These are phyloP conservation scores for Penicilliopsis zonata DNA, from an alignment of 495 filamentous ascomycete genomes.

Conservation along the genomic window DNA sequence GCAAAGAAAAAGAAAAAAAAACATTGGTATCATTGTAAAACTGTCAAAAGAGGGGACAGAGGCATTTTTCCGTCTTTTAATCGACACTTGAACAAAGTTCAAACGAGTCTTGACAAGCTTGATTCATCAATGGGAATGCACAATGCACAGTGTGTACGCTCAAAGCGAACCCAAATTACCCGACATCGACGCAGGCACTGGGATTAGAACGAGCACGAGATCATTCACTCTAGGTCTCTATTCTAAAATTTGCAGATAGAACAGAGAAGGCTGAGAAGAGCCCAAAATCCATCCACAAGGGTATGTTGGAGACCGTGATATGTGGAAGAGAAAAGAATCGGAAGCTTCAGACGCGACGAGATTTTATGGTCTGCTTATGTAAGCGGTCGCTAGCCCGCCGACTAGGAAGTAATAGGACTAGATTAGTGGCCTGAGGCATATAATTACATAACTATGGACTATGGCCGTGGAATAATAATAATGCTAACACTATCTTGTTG, in stretches of 20 bases:
- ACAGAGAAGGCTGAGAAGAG: constrained; percentile 4
- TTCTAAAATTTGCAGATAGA: constrained; percentile 30
- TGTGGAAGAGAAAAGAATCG: constrained; percentile 16
- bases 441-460: too few relatives aligned
- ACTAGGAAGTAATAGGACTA: too few relatives aligned
- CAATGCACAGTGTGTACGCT: too few relatives aligned
- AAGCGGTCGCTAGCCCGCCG: too few relatives aligned
- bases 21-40: constrained; percentile 1
- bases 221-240: constrained; percentile 33
- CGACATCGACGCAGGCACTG: constrained; percentile 18
- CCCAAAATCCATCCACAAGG: constrained; percentile 23
- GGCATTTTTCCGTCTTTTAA: too few relatives aligned
- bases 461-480: too few relatives aligned
- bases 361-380: constrained; percentile 10
- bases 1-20: neutral
- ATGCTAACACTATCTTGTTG: too few relatives aligned
- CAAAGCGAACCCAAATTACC: constrained; percentile 35
- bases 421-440: too few relatives aligned
- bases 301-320: constrained; percentile 35
- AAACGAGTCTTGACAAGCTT: too few relatives aligned
- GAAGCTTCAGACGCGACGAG: constrained; percentile 2
- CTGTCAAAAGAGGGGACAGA: constrained; percentile 1
- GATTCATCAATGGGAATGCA: too few relatives aligned
- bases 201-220: constrained; percentile 37
- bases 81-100: too few relatives aligned